phyloP scores from a whole-genome alignment of 768 basidiomycete species.

The Lactarius vividus region DNA sequence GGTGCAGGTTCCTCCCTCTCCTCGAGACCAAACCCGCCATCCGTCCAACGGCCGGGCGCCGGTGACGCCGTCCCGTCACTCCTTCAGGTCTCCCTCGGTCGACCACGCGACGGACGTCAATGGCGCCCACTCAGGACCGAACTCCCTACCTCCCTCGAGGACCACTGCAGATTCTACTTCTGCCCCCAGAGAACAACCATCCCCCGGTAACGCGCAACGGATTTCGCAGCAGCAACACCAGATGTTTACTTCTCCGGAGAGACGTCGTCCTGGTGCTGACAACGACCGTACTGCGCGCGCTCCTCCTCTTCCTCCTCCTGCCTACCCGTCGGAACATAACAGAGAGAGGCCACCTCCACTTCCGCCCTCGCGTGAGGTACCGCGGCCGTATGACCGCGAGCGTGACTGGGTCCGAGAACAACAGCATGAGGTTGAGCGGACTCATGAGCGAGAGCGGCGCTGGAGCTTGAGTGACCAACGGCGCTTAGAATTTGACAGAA shows the following conservation, averaged over 20 bases:
- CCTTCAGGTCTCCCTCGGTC: conserved; percentile 7
- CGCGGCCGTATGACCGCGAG: conserved; percentile 36
- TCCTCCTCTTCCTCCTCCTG: conserved; percentile 25
- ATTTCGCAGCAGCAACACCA: not conserved
- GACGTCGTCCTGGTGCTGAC: conserved; percentile 25
- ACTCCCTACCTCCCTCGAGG: not conserved
- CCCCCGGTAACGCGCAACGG: not conserved
- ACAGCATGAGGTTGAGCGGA: conserved; percentile 32
- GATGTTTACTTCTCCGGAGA: conserved; percentile 13
- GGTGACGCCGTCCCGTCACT: not conserved
- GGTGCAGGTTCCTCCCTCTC: conserved; percentile 1
- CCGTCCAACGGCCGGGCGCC: not conserved
- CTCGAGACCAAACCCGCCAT: conserved; percentile 4
- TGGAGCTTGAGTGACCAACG: conserved; percentile 34
- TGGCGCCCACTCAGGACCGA: not conserved
- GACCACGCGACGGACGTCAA: conserved; percentile 1
- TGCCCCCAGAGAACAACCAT: not conserved
- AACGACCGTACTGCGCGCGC: conserved; percentile 23
- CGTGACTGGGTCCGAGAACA: conserved; percentile 39
- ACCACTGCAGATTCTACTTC: not conserved
- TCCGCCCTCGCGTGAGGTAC: conserved; percentile 27
- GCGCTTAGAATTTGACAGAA: conserved; percentile 41
- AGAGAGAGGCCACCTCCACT: conserved; percentile 28
- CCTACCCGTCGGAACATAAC: conserved; percentile 27
- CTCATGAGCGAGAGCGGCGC: conserved; percentile 36